A percentile compares a stretch with the other conserved stretches of the same genome.
These are phyloP conservation scores for Colletotrichum orbiculare DNA, from an alignment of 2,329 filamentous ascomycete genomes.

Conservation along the genomic window DNA sequence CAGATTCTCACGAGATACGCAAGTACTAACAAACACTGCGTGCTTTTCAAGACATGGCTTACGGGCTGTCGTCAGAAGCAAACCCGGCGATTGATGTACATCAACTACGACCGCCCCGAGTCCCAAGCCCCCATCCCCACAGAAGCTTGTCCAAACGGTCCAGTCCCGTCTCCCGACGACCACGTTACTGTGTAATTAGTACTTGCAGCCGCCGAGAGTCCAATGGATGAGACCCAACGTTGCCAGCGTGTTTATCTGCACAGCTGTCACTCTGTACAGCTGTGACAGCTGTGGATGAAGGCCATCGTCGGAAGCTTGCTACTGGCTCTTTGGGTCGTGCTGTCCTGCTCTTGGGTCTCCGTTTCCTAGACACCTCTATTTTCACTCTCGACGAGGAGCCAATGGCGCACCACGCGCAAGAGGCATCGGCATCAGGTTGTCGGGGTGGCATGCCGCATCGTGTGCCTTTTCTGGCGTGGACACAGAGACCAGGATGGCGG, in stretches of 20 bases:
- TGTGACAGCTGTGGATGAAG: conserved; percentile 24
- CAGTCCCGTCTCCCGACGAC: conserved; percentile 30
- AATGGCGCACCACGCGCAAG: conserved; percentile 15
- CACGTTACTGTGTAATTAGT: background rate
- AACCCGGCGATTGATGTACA: conserved; percentile 21
- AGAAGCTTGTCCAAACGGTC: conserved; percentile 35
- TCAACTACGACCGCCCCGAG: conserved; percentile 6
- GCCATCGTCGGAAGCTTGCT: conserved; percentile 26
- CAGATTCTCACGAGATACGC: too few relatives aligned
- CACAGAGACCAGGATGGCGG: conserved; percentile 11
- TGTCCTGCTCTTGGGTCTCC: background rate
- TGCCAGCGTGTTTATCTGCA: conserved; percentile 26
- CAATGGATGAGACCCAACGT: conserved; percentile 19
- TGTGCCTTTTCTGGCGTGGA: conserved; percentile 4
- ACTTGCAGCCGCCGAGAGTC: conserved; percentile 27
- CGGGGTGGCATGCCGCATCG: conserved; percentile 5
- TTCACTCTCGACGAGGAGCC: conserved; percentile 1
- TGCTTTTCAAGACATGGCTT: background rate
- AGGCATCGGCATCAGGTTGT: background rate
- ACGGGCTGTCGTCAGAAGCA: background rate
- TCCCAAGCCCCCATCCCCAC: conserved; percentile 21
- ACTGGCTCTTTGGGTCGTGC: conserved; percentile 8
- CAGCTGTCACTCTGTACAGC: background rate
- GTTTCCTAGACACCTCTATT: conserved; percentile 36
- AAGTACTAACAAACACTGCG: too few relatives aligned